Conservation (phyloP, 305 asterid genomes). For the Andrographis paniculata region DNA sequence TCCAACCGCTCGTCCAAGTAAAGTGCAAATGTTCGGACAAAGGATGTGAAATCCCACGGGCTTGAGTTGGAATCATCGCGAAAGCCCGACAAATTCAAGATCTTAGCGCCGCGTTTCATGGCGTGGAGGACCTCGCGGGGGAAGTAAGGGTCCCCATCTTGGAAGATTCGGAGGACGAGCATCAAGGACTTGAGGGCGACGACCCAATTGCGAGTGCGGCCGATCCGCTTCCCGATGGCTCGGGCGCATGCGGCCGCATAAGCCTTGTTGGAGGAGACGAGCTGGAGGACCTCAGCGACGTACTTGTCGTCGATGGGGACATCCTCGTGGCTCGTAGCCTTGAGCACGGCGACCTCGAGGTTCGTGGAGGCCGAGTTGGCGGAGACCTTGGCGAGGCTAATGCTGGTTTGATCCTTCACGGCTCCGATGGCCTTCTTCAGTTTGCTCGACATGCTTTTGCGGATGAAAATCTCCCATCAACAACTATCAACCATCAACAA, state of each 20-base stretch:
- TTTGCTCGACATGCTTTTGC: conserved; percentile 88
- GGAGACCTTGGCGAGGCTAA: conserved; percentile 76
- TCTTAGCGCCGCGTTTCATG: conserved; percentile 74
- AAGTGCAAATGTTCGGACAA: conserved; percentile 68
- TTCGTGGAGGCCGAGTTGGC: conserved; percentile 45
- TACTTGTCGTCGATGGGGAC: conserved; percentile 58
- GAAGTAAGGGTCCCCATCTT: conserved; percentile 82
- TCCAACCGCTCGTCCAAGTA: conserved; percentile 80
- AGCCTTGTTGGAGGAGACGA: conserved; percentile 53
- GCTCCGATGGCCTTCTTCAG: conserved; percentile 80
- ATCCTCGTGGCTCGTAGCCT: conserved; percentile 78
- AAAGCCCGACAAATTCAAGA: conserved; percentile 62
- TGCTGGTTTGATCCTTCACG: conserved; percentile 91
- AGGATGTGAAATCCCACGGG: conserved; percentile 83
- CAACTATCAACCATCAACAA: too few relatives aligned
- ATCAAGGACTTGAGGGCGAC: conserved; percentile 65
- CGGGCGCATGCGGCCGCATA: conserved; percentile 70
- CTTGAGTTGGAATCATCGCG: conserved; percentile 73
- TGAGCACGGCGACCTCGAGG: conserved; percentile 66
- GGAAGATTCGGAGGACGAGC: conserved; percentile 76
- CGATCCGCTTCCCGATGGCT: conserved; percentile 66
- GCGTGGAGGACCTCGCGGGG: conserved; percentile 84
- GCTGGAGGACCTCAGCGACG: conserved; percentile 43
- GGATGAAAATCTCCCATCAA: too few relatives aligned
- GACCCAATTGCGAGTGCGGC: conserved; percentile 76